Conservation (phyloP, 768 basidiomycete genomes). For the Rickenella mellea region DNA sequence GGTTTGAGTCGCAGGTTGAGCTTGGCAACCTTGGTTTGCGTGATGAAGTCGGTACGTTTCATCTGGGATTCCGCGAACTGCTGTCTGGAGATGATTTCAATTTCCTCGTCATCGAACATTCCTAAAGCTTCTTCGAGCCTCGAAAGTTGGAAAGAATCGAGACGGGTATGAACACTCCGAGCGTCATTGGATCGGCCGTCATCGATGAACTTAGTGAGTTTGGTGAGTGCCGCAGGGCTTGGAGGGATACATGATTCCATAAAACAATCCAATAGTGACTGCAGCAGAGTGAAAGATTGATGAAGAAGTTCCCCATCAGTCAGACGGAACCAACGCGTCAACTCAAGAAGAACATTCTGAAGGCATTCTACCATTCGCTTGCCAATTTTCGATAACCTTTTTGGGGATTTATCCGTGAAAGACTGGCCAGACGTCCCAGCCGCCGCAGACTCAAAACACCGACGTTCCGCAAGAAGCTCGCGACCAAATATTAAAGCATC, state of each 20-base stretch:
- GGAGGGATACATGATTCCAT: constrained; percentile 50
- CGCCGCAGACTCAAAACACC: constrained; percentile 67
- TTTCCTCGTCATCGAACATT: constrained; percentile 53
- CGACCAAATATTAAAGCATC: constrained; percentile 91
- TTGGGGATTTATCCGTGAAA: constrained; percentile 13
- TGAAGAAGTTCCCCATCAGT: constrained; percentile 89
- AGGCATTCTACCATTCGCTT: constrained; percentile 71
- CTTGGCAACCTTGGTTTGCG: constrained; percentile 29
- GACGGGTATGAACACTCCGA: constrained; percentile 50
- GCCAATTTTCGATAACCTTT: constrained; percentile 49
- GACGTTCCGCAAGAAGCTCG: constrained; percentile 75
- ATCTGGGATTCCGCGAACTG: background rate
- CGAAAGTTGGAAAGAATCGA: constrained; percentile 44
- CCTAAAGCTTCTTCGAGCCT: constrained; percentile 59
- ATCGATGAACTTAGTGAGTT: constrained; percentile 57
- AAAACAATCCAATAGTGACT: constrained; percentile 72
- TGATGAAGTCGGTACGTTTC: no score
- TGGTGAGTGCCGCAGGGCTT: constrained; percentile 43
- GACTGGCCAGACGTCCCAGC: constrained; percentile 23
- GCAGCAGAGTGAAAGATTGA: constrained; percentile 78
- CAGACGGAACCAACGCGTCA: constrained; percentile 82
- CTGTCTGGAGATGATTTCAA: constrained; percentile 41
- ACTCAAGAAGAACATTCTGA: constrained; percentile 68
- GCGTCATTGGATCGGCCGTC: constrained; percentile 36
- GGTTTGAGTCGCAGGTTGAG: constrained; percentile 66